Evolutionary conservation across 2,329 filamentous ascomycete species (phyloP).

Genomic region (Neofusicoccum sp.): DNA sequence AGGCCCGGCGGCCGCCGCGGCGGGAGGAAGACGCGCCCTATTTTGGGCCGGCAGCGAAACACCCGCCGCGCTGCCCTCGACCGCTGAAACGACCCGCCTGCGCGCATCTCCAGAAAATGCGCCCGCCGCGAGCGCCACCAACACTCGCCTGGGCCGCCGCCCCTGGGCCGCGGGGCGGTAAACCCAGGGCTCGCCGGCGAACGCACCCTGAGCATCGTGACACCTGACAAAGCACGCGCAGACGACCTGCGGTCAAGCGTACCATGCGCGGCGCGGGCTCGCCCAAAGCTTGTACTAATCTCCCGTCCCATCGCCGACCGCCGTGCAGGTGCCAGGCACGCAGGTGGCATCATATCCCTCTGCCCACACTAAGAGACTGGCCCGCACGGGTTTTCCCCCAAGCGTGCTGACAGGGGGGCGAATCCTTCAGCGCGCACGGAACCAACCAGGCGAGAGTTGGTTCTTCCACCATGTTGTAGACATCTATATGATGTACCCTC

Average conservation of each 20-base stretch:
- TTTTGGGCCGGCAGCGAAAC: conserved; percentile 19
- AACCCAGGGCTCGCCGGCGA: conserved; percentile 17
- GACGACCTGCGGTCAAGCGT: conserved; percentile 1
- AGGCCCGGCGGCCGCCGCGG: neutral
- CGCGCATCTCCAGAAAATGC: conserved; percentile 11
- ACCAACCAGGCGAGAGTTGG: conserved; percentile 19
- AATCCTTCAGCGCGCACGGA: conserved; percentile 37
- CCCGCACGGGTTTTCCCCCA: conserved; percentile 26
- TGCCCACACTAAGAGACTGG: conserved; percentile 36
- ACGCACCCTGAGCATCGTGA: conserved; percentile 10
- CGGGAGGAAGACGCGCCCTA: conserved; percentile 6
- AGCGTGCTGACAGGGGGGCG: conserved; percentile 25
- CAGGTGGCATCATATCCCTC: conserved; percentile 17
- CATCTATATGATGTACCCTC: conserved; percentile 21
- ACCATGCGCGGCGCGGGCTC: neutral
- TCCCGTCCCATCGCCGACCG: conserved; percentile 12
- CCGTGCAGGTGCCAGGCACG: conserved; percentile 15
- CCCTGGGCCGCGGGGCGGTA: conserved; percentile 16
- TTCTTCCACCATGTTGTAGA: conserved; percentile 18
- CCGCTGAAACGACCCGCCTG: conserved; percentile 17
- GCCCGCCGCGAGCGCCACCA: conserved; percentile 17
- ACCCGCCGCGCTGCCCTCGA: neutral
- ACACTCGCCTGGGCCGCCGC: conserved; percentile 15
- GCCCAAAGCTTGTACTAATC: conserved; percentile 19
- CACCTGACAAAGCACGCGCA: conserved; percentile 13